phyloP scores from a whole-genome alignment of 306 rosid genomes.

The Lagenaria siceraria region DNA sequence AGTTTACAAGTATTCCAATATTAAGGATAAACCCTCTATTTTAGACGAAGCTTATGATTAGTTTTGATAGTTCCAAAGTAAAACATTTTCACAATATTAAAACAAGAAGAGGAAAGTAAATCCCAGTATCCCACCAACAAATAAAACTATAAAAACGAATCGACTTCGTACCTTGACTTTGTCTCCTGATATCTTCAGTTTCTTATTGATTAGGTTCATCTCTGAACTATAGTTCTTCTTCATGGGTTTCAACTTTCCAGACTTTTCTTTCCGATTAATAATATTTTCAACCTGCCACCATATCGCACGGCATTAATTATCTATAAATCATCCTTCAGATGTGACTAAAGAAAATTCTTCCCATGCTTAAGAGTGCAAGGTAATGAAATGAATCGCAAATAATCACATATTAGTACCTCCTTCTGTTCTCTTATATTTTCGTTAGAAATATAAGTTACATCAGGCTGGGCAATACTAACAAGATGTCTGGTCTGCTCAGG shows the following conservation, averaged over 20 bases:
- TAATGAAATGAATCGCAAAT: neutral
- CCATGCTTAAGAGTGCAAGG: slow-evolving; percentile 3
- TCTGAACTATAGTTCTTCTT: slow-evolving; percentile 46
- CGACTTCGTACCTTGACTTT: slow-evolving; percentile 52
- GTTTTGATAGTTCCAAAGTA: neutral
- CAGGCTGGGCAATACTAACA: slow-evolving; percentile 25
- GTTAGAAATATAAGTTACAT: slow-evolving; percentile 47
- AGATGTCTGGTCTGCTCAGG: slow-evolving; percentile 46
- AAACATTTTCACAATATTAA: neutral
- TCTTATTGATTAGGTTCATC: slow-evolving; percentile 44
- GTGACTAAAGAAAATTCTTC: neutral
- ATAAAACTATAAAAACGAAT: slow-evolving; percentile 1
- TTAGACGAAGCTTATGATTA: neutral
- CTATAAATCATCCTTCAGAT: neutral
- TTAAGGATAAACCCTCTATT: neutral
- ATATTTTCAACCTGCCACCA: slow-evolving; percentile 54
- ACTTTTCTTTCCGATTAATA: slow-evolving; percentile 37
- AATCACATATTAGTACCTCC: slow-evolving; percentile 35
- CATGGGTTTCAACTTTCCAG: slow-evolving; percentile 43
- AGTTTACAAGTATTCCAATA: neutral
- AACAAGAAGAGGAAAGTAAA: neutral
- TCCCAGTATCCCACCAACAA: neutral
- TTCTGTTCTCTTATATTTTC: slow-evolving; percentile 37
- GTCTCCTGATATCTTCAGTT: slow-evolving; percentile 77
- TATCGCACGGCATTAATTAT: neutral